Conservation (phyloP, 495 filamentous ascomycete species). For the Aspergillus egyptiacus region DNA sequence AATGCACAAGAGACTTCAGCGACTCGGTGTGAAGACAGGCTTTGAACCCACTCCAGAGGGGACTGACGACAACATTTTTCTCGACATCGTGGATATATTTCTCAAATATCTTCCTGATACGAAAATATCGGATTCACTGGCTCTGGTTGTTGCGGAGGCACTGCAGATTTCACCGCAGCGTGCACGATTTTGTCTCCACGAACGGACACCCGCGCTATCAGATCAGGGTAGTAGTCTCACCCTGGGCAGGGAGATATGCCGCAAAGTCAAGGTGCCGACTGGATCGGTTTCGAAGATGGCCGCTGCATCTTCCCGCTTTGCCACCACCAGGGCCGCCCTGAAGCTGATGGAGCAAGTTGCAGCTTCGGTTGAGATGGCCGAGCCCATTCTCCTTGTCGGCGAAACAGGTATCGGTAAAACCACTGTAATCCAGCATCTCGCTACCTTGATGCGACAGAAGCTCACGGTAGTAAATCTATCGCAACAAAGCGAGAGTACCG, state of each 20-base stretch:
- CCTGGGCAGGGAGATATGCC: conserved; percentile 59
- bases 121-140: conserved; percentile 53
- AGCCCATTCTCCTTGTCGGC: conserved; percentile 88
- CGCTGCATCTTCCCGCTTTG: conserved; percentile 38
- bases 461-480: conserved; percentile 90
- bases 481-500: conserved; percentile 92
- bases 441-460: conserved; percentile 71
- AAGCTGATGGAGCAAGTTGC: conserved; percentile 73
- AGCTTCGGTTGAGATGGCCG: conserved; percentile 70
- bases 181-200: conserved; percentile 60
- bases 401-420: conserved; percentile 99
- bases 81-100: conserved; percentile 87
- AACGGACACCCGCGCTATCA: conserved; percentile 59
- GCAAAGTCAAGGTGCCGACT: conserved; percentile 38
- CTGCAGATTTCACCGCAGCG: conserved; percentile 79
- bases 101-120: conserved; percentile 67
- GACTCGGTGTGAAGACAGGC: conserved; percentile 60
- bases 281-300: conserved; percentile 30
- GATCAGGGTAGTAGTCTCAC: conserved; percentile 52
- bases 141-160: conserved; percentile 67
- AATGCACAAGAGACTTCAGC: conserved; percentile 52
- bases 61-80: conserved; percentile 75
- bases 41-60: conserved; percentile 66
- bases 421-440: conserved; percentile 87
- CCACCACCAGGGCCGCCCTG: conserved; percentile 40